Evolutionary conservation across 2,329 filamentous ascomycete genomes (phyloP), one percentile per base, ranked within the genome.

Genomic region (Fusarium tricinctum): DNA sequence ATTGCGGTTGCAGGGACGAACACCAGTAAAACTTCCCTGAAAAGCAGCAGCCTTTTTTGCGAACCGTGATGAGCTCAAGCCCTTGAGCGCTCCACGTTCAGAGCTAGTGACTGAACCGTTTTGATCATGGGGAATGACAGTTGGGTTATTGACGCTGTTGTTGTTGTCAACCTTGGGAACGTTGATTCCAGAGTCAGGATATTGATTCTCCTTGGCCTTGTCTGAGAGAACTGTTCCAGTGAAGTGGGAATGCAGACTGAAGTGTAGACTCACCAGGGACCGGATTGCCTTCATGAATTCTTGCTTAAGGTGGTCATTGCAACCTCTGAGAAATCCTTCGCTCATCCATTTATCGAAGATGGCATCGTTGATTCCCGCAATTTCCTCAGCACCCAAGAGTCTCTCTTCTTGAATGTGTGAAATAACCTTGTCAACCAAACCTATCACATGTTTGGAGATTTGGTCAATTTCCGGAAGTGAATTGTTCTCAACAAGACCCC

Each of bases 291-390:
- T 28, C 4, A 74, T 26, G 1, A 76, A 47, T 4, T 69, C 65
- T 1, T 70, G 49, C 23, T 69, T 74, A 23, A 77, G 58, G 8
- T 70, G 64, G 13, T 75, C 69, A 8, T 74, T 58, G 10, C 52
- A 66, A 6, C 65, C 58, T 22, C 39, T 44, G n/a, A 78, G 62
- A 17, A 71, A 71, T 0, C 74, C 74, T 14, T 72, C 61, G 5
- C 58, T 33, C 8, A 72, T 52, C 75, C 75, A 78, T 20, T 68
- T 58, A 2, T 73, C 67, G 13, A 77, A 62, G 5, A 74, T 66
- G 0, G 66, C 68, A 8, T 77, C 72, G 20, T 75, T 68, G 10
- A 78, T 70, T 3, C 69, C 73, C 6, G 23, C 42, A 9, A 76
- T 35, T 7, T 72, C 67, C 6, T 55, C 48, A 8, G 68, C 47